phyloP scores from a whole-genome alignment of 345 rosid genomes.

The Draba incana region DNA sequence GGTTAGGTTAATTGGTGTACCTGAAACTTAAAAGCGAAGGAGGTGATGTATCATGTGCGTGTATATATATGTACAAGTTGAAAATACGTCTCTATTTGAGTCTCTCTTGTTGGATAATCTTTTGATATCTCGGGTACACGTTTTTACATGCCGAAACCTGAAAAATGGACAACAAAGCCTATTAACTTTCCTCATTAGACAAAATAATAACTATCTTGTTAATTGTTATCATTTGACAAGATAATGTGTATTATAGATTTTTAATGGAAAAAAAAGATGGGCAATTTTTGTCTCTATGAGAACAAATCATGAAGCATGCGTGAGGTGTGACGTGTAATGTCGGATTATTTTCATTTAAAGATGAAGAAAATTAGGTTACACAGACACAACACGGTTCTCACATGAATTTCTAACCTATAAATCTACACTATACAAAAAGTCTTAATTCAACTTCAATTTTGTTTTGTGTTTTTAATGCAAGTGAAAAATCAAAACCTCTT shows the following conservation, averaged over 20 bases:
- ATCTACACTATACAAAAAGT: background rate
- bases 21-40: conserved; percentile 48
- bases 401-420: conserved; percentile 33
- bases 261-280: background rate
- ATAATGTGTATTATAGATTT: background rate
- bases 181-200: background rate
- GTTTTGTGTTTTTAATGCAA: background rate
- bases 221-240: background rate
- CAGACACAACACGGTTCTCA: conserved; percentile 35
- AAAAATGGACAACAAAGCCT: conserved; percentile 10
- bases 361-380: conserved; percentile 27
- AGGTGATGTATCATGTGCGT: conserved; percentile 28
- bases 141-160: conserved; percentile 93
- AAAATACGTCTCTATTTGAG: conserved; percentile 43
- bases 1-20: conserved; percentile 38
- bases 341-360: conserved; percentile 1
- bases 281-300: conserved; percentile 6
- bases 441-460: conserved; percentile 15
- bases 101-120: conserved; percentile 60
- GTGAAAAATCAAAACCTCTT: conserved; percentile 22
- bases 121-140: conserved; percentile 74
- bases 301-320: conserved; percentile 42
- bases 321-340: conserved; percentile 40
- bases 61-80: conserved; percentile 30
- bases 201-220: background rate